Percentiles rank a stretch among this genome's conserved stretches.
phyloP scores from a whole-genome alignment of 2,329 filamentous ascomycete species.

The Colletotrichum acutatum region DNA sequence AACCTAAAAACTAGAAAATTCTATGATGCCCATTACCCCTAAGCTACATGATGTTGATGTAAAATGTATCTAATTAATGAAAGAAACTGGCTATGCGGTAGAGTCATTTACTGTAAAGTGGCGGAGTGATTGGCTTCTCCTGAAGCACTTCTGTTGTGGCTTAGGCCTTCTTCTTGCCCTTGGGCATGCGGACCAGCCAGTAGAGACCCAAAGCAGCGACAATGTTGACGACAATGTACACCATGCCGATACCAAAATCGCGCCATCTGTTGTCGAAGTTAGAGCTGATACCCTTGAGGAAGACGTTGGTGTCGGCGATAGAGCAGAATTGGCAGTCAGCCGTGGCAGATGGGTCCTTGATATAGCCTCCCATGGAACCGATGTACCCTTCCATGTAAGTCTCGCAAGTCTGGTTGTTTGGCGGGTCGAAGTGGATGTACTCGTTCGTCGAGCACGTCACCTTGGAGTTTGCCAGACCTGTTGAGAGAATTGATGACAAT shows the following conservation, averaged over 20 bases:
- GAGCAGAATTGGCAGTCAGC: slow-evolving; percentile 57
- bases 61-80: not conserved
- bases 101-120: not conserved
- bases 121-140: not conserved
- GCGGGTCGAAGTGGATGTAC: slow-evolving; percentile 66
- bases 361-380: slow-evolving; percentile 54
- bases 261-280: slow-evolving; percentile 63
- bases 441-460: slow-evolving; percentile 49
- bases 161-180: slow-evolving; percentile 36
- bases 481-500: slow-evolving; percentile 66
- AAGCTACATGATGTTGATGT: not conserved
- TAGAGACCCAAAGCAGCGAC: slow-evolving; percentile 59
- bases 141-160: not conserved
- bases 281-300: slow-evolving; percentile 51
- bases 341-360: slow-evolving; percentile 55
- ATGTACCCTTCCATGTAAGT: slow-evolving; percentile 61
- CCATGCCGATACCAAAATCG: slow-evolving; percentile 65
- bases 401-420: slow-evolving; percentile 52
- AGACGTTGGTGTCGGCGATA: slow-evolving; percentile 49
- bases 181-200: slow-evolving; percentile 53
- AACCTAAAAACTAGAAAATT: not conserved
- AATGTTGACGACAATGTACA: slow-evolving; percentile 62
- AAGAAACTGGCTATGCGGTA: not conserved
- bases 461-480: slow-evolving; percentile 37
- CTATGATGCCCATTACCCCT: not conserved